These are phyloP conservation scores for Eremothecium sinecaudum DNA, from an alignment of 1,139 yeast genomes.

Conservation along the genomic window DNA sequence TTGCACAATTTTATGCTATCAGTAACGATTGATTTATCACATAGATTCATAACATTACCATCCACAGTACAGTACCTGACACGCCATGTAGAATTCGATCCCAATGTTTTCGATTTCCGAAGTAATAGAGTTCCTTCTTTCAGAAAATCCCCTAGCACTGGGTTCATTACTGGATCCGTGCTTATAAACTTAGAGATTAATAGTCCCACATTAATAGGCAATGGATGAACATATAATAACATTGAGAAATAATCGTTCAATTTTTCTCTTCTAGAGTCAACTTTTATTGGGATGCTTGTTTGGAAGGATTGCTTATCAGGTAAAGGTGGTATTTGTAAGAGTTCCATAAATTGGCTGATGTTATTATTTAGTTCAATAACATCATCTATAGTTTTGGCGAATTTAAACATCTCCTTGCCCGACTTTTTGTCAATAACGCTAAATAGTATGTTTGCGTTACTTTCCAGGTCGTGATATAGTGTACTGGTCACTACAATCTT, in stretches of 20 bases:
- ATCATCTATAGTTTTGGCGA: conserved; percentile 51
- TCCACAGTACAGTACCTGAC: conserved; percentile 65
- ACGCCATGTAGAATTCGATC: conserved; percentile 56
- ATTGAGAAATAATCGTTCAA: conserved; percentile 55
- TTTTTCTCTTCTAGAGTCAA: conserved; percentile 49
- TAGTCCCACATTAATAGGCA: conserved; percentile 47
- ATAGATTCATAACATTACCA: conserved; percentile 52
- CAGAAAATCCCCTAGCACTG: conserved; percentile 45
- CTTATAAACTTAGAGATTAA: conserved; percentile 59
- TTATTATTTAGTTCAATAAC: conserved; percentile 50
- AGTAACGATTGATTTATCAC: conserved; percentile 46
- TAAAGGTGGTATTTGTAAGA: conserved; percentile 54
- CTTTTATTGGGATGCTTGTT: conserved; percentile 53
- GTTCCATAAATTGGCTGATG: conserved; percentile 42
- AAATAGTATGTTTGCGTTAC: conserved; percentile 51
- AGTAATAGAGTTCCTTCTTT: conserved; percentile 66
- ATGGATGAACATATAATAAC: conserved; percentile 47
- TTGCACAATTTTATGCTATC: conserved; percentile 52
- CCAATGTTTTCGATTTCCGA: conserved; percentile 43
- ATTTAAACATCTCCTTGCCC: conserved; percentile 61
- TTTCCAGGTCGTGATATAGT: conserved; percentile 36
- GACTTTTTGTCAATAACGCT: conserved; percentile 51
- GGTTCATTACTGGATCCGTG: conserved; percentile 51
- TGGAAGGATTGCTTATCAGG: conserved; percentile 52
- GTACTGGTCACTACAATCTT: conserved; percentile 51